Evolutionary conservation across 345 rosid genomes (phyloP).

Genomic region (Eucalyptus camaldulensis): DNA sequence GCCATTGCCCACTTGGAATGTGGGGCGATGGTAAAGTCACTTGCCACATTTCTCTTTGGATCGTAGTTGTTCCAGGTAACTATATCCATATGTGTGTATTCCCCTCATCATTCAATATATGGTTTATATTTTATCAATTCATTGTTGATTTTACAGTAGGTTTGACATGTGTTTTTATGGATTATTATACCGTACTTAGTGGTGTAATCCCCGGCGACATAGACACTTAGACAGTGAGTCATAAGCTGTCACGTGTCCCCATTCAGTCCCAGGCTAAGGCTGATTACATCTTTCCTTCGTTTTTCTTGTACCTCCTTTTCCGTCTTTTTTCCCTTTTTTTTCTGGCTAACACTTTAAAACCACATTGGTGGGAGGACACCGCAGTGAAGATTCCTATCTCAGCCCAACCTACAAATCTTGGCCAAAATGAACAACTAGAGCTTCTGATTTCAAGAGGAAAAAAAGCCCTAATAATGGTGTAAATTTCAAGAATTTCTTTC

Average conservation of each 20-base stretch:
- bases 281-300: not conserved
- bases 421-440: not conserved
- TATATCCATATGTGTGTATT: too few species aligned
- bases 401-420: not conserved
- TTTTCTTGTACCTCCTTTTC: not conserved
- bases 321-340: rapidly evolving
- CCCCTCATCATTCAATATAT: too few species aligned
- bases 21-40: not conserved
- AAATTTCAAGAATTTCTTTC: not conserved
- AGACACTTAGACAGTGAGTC: too few species aligned
- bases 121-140: too few species aligned
- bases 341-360: not conserved
- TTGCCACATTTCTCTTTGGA: not conserved
- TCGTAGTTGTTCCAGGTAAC: not conserved
- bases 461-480: not conserved
- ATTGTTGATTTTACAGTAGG: too few species aligned
- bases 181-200: too few species aligned
- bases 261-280: not conserved
- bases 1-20: not conserved
- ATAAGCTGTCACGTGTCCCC: not conserved
- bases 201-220: not conserved
- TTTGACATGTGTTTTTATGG: too few species aligned
- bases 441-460: not conserved
- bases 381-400: not conserved
- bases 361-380: not conserved